Evolutionary conservation across 202 grass and related monocot species (phyloP), one percentile per base, ranked within the genome.

Genomic region (Saccharum hybrid): DNA sequence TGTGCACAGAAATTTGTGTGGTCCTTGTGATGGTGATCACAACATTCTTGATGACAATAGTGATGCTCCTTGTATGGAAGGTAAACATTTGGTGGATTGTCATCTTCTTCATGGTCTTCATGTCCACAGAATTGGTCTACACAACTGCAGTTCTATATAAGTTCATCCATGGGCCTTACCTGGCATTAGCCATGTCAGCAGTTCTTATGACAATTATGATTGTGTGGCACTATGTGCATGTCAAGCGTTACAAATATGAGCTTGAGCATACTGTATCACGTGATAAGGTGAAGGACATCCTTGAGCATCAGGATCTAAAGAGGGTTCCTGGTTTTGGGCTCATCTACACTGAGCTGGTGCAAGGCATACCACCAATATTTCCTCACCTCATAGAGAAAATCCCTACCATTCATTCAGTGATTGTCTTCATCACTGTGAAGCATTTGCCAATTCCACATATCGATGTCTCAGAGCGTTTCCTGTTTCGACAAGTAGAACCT

Each of bases 341-440:
- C 18, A 84, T 93, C 39, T 93, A 93, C 64, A 88, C 91, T 2
- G 91, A 93, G 59, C 36, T 93, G 4, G 91, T 93, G 9, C 91
- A 93, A 68, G 91, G 91, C 38, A 88, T 93, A 39, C 88, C 91
- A 1, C 91, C 91, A 0, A 90, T 93, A 54, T 88, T 93, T 46
- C 85, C 82, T 9, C 88, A 93, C 51, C 86, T 88, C 11, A 82
- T 90, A 23, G 91, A 88, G 56, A 93, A 90, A 40, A 85, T 93
- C 10, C 88, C 91, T 0, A 85, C 91, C 18, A 40, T 93, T 15
- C 91, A 86, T 33, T 88, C 88, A 0, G 85, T 93, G 30, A 74
- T 86, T n/a, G 75, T 93, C 10, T 86, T 93, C 66, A 82, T 90
- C 23, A 90, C 91, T 0, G 77, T 93, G 18, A 93, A 90, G 71